A percentile compares a stretch with the other conserved stretches of the same genome.
These are phyloP conservation scores for Prinsepia uniflora DNA, from an alignment of 306 rosid species.

Conservation along the genomic window DNA sequence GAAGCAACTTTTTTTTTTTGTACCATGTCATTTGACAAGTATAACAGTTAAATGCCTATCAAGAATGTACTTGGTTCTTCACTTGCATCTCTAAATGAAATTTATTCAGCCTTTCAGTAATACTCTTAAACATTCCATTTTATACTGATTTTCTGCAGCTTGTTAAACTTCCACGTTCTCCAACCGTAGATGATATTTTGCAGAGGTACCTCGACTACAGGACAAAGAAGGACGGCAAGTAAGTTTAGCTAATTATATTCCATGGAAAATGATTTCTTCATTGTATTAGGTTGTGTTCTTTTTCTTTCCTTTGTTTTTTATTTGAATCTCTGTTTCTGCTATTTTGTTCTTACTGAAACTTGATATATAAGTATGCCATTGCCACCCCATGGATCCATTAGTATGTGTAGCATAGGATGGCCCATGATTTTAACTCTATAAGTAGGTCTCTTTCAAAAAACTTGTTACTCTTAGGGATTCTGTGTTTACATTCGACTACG, in stretches of 20 bases:
- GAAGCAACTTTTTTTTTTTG: constrained; percentile 13
- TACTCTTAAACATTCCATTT: constrained; percentile 5
- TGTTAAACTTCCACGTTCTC: constrained; percentile 95
- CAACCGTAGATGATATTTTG: constrained; percentile 89
- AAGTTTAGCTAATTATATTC: constrained; percentile 36
- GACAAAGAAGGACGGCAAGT: constrained; percentile 85
- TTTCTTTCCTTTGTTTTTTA: constrained; percentile 1
- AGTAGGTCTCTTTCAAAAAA: background rate
- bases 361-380: background rate
- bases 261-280: constrained; percentile 1
- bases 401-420: background rate
- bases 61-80: constrained; percentile 17
- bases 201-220: constrained; percentile 80
- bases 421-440: background rate
- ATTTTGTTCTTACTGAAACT: background rate
- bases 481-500: background rate
- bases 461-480: background rate
- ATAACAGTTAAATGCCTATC: constrained; percentile 3
- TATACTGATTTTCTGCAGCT: constrained; percentile 53
- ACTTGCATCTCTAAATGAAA: constrained; percentile 8
- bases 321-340: constrained; percentile 16
- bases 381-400: background rate
- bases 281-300: constrained; percentile 19
- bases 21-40: background rate
- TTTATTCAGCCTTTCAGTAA: background rate